phyloP scores from a whole-genome alignment of 1,139 yeast genomes.

The Geotrichum armillariae region DNA sequence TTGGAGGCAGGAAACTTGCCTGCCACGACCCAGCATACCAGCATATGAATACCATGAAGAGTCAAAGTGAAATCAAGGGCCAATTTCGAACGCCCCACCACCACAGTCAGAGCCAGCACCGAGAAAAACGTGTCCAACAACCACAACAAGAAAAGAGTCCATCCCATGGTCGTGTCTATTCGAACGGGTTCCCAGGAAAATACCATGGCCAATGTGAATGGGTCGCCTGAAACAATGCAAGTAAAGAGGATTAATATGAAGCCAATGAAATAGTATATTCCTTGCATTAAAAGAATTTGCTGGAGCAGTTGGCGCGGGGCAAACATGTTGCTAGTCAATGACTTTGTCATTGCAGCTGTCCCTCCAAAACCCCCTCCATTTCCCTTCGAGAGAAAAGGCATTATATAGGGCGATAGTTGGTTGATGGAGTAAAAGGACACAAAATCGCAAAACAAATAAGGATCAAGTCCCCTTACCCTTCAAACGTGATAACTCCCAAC shows the following conservation, averaged over 20 bases:
- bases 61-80: conserved; percentile 97
- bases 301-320: conserved; percentile 42
- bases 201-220: conserved; percentile 64
- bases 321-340: conserved; percentile 10
- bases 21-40: conserved; percentile 66
- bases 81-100: conserved; percentile 87
- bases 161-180: conserved; percentile 76
- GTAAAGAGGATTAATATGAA: conserved; percentile 39
- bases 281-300: conserved; percentile 42
- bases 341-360: neutral
- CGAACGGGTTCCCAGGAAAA: conserved; percentile 80
- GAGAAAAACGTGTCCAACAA: conserved; percentile 60
- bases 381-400: conserved; percentile 1
- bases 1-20: conserved; percentile 66
- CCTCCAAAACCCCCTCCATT: neutral
- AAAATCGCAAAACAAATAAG: neutral
- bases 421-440: no score
- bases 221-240: conserved; percentile 39
- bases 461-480: neutral
- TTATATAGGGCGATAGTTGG: neutral
- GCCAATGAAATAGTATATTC: conserved; percentile 40
- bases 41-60: conserved; percentile 73
- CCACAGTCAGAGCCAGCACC: conserved; percentile 77
- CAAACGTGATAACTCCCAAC: conserved; percentile 1
- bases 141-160: conserved; percentile 74